Conservation (phyloP, 148 eudicot species). For the Rhododendron simsii region DNA sequence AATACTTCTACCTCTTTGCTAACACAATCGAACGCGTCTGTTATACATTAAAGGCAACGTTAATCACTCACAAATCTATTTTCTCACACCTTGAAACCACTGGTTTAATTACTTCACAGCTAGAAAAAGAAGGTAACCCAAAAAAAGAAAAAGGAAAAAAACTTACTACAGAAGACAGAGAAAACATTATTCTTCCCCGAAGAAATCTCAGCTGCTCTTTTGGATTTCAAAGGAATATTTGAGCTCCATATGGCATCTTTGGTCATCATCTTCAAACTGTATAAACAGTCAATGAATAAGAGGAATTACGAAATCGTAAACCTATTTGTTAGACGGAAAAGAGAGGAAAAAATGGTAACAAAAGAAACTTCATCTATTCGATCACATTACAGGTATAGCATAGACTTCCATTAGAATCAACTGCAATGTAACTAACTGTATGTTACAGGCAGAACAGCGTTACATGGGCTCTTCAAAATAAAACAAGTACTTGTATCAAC, state of each 20-base stretch:
- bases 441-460: not conserved
- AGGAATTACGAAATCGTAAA: not conserved
- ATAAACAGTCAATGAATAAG: not conserved
- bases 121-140: not conserved
- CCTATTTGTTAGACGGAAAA: not conserved
- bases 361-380: not conserved
- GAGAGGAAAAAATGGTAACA: not conserved
- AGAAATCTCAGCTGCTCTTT: not conserved
- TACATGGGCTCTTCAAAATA: not conserved
- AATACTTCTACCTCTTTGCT: not conserved
- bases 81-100: not conserved
- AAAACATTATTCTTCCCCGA: not conserved
- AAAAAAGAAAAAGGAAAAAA: not conserved
- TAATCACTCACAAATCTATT: not conserved
- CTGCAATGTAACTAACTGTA: not conserved
- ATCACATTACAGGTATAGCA: not conserved
- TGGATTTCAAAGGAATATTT: conserved; percentile 41
- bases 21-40: not conserved
- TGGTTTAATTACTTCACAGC: not conserved
- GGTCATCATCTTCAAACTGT: conserved; percentile 72
- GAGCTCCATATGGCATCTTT: conserved; percentile 54
- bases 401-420: not conserved
- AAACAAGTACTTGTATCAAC: not conserved
- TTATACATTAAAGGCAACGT: not conserved
- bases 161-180: not conserved